These are phyloP conservation scores for Phytophthora pluvialis DNA, from an alignment of 352 stramenopile species.

Conservation along the genomic window DNA sequence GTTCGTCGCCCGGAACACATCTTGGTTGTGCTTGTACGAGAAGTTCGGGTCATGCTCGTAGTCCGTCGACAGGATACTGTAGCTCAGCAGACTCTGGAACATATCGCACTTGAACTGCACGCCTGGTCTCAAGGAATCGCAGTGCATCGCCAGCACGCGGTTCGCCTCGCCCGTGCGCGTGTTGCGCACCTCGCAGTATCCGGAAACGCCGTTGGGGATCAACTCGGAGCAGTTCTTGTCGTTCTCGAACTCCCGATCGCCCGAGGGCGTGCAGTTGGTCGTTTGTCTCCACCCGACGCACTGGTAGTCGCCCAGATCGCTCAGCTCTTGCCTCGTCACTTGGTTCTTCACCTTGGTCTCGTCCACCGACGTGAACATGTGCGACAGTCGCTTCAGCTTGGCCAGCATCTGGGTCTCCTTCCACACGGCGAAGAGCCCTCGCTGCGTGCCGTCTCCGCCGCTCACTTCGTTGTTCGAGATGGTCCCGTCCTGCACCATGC, in stretches of 20 bases:
- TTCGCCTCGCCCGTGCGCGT: constrained; percentile 40
- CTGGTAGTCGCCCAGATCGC: constrained; percentile 57
- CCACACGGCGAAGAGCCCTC: constrained; percentile 47
- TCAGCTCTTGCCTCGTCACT: constrained; percentile 26
- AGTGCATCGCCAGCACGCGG: constrained; percentile 69
- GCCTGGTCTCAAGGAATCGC: constrained; percentile 53
- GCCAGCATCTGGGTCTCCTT: constrained; percentile 48
- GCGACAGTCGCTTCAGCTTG: constrained; percentile 47
- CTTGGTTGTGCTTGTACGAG: constrained; percentile 35
- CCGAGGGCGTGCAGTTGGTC: constrained; percentile 50
- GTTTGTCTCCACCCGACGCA: constrained; percentile 69
- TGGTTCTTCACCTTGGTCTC: constrained; percentile 28
- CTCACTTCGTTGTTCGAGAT: constrained; percentile 56
- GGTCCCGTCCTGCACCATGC: constrained; percentile 51
- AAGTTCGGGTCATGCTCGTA: constrained; percentile 64
- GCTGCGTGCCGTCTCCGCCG: constrained; percentile 24
- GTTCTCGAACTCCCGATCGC: constrained; percentile 40
- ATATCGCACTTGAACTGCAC: constrained; percentile 63
- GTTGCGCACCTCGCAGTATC: constrained; percentile 68
- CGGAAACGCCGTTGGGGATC: constrained; percentile 46
- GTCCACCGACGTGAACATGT: constrained; percentile 46
- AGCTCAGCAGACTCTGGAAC: constrained; percentile 63
- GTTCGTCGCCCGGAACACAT: constrained; percentile 36
- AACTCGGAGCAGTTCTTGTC: constrained; percentile 52
- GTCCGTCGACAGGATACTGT: constrained; percentile 52